phyloP scores from a whole-genome alignment of 768 basidiomycete genomes.

The Lactarius evosmus region DNA sequence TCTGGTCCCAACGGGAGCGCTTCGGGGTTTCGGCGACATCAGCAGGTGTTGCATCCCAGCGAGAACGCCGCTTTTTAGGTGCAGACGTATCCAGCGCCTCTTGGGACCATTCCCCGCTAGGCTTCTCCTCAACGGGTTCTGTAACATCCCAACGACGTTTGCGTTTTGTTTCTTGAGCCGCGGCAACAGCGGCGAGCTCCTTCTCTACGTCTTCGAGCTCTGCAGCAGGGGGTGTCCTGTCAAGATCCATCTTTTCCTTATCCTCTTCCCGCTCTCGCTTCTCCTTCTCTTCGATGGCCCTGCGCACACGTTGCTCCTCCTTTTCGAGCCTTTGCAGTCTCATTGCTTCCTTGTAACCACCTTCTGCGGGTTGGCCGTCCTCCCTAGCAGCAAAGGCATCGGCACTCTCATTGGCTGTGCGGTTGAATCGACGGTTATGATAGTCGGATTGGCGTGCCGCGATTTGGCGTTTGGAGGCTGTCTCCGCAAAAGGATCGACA shows the following conservation, averaged over 20 bases:
- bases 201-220: conserved; percentile 71
- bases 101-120: conserved; percentile 67
- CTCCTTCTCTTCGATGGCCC: conserved; percentile 87
- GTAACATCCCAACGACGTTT: conserved; percentile 80
- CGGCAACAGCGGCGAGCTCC: conserved; percentile 59
- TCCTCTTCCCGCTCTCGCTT: conserved; percentile 66
- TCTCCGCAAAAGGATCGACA: conserved; percentile 88
- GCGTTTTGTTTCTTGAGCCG: conserved; percentile 55
- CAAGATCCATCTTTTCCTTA: conserved; percentile 80
- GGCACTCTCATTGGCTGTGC: conserved; percentile 75
- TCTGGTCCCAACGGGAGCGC: conserved; percentile 96
- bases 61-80: conserved; percentile 88
- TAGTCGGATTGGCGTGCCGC: conserved; percentile 93
- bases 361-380: conserved; percentile 69
- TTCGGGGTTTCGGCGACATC: conserved; percentile 76
- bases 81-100: conserved; percentile 69
- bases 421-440: conserved; percentile 85
- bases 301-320: conserved; percentile 81
- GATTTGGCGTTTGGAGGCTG: conserved; percentile 89
- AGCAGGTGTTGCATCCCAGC: conserved; percentile 93
- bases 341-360: conserved; percentile 97
- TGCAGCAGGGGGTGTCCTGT: conserved; percentile 85
- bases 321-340: conserved; percentile 84
- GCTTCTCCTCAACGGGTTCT: conserved; percentile 54
- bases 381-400: conserved; percentile 71